These are phyloP conservation scores for Colletotrichum truncatum DNA, from an alignment of 2,329 filamentous ascomycete genomes.

Conservation along the genomic window DNA sequence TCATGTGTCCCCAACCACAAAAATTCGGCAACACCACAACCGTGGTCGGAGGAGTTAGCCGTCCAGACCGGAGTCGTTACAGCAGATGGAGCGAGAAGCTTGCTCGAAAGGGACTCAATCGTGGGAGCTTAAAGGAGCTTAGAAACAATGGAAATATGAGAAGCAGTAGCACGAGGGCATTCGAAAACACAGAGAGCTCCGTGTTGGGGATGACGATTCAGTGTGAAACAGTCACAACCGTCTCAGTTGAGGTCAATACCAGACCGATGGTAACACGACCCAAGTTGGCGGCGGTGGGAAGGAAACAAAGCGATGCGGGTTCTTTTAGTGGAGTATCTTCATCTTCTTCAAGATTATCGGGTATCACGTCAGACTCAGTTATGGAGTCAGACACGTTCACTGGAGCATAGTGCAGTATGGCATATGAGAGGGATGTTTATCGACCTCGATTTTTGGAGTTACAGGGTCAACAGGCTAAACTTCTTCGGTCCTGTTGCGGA, in stretches of 20 bases:
- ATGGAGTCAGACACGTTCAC: background rate
- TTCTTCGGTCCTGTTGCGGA: background rate
- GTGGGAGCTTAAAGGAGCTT: background rate
- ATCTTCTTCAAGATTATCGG: background rate
- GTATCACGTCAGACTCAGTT: background rate
- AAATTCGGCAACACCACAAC: constrained; percentile 52
- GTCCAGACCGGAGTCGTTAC: constrained; percentile 2
- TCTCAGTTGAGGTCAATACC: constrained; percentile 46
- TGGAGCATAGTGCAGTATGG: no score
- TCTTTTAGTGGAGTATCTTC: background rate
- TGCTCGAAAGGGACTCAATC: background rate
- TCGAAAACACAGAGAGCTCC: constrained; percentile 35
- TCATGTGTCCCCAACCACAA: constrained; percentile 51
- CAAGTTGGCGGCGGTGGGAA: background rate
- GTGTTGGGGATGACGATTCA: constrained; percentile 47
- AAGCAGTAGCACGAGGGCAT: constrained; percentile 43
- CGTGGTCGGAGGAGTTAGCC: constrained; percentile 37
- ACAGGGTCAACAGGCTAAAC: background rate
- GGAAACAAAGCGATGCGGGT: constrained; percentile 15
- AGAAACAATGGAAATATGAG: constrained; percentile 35
- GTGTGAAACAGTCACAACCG: constrained; percentile 53
- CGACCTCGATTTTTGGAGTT: background rate
- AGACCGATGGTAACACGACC: background rate
- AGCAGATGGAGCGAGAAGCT: constrained; percentile 31
- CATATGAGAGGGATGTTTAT: no score